These are phyloP conservation scores for Sutorius eximius DNA, from an alignment of 1,284 basidiomycete genomes.

Conservation along the genomic window DNA sequence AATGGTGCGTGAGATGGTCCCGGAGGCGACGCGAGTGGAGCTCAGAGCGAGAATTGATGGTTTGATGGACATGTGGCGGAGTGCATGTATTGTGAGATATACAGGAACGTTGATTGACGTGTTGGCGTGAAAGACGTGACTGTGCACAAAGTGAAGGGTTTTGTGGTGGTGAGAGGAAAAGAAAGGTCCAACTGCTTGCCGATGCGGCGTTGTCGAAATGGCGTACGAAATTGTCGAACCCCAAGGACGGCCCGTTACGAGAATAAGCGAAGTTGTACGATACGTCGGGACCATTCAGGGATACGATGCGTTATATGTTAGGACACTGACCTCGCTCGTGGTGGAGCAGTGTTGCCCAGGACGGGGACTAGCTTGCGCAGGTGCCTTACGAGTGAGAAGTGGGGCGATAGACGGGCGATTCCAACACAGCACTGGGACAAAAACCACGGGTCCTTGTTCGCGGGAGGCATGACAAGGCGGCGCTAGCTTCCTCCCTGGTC, in stretches of 20 bases:
- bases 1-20: conserved; percentile 5
- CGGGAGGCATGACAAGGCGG: not conserved
- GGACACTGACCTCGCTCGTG: conserved; percentile 7
- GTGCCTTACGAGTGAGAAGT: conserved; percentile 1
- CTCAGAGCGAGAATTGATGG: conserved; percentile 21
- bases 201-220: conserved; percentile 3
- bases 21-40: conserved; percentile 11
- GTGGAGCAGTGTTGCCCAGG: conserved; percentile 15
- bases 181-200: conserved; percentile 16
- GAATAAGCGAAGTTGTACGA: conserved; percentile 26
- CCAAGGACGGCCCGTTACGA: conserved; percentile 11
- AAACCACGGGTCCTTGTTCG: conserved; percentile 6
- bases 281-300: conserved; percentile 11
- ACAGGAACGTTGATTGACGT: conserved; percentile 15
- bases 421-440: conserved; percentile 19
- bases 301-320: conserved; percentile 6
- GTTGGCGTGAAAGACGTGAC: conserved; percentile 27
- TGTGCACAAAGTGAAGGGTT: conserved; percentile 19
- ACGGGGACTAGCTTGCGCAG: conserved; percentile 4
- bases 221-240: not conserved
- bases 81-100: conserved; percentile 28
- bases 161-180: conserved; percentile 9
- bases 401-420: conserved; percentile 9
- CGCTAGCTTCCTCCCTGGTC: not conserved
- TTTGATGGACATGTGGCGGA: conserved; percentile 29